Evolutionary conservation across 1,284 basidiomycete genomes (phyloP), one percentile per base, ranked within the genome.

Genomic region (Cryptococcus sp.): DNA sequence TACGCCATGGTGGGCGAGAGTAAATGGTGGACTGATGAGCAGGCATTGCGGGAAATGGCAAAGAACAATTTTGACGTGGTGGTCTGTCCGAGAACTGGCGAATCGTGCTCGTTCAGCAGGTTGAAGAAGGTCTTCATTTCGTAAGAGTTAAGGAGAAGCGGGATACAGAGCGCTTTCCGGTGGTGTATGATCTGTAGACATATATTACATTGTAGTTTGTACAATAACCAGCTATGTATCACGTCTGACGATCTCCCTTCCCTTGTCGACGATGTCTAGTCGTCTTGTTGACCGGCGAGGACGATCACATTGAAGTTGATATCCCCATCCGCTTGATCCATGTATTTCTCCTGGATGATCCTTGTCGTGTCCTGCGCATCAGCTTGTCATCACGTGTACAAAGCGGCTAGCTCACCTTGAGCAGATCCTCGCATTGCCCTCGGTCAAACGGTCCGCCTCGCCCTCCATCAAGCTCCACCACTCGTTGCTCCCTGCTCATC

Each of bases 51-150:
- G 58, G 84, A 88, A 35, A 87, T 94, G 82, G 86, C 89, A 0
- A 76, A 80, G 18, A 82, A 80, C 70, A 84, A 86, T 60, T 77
- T 79, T 42, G 69, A 73, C 43, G 86, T 78, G 35, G 85, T 97
- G 19, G 85, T 77, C 16, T 95, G 92, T 67, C 93, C 91, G 1
- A 76, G 84, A 33, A 87, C 87, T 1, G 79, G 80, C 21, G 75
- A 81, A 45, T 76, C 74, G 14, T 90, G 83, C 62, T 75, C 80
- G 14, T 85, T 86, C 59, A 71, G 72, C 7, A 79, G 79, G 11
- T 73, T 95, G 44, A 79, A 84, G 57, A 97, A 94, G 71, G 89
- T 95, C 24, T 92, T 85, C 72, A 87, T 92, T 49, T 90, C 88
- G 37, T 82, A 40, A n/a, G n/a, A n/a, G n/a, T n/a, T n/a, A n/a